These are phyloP conservation scores for Penicillium soppii DNA, from an alignment of 495 filamentous ascomycete species.

Conservation along the genomic window DNA sequence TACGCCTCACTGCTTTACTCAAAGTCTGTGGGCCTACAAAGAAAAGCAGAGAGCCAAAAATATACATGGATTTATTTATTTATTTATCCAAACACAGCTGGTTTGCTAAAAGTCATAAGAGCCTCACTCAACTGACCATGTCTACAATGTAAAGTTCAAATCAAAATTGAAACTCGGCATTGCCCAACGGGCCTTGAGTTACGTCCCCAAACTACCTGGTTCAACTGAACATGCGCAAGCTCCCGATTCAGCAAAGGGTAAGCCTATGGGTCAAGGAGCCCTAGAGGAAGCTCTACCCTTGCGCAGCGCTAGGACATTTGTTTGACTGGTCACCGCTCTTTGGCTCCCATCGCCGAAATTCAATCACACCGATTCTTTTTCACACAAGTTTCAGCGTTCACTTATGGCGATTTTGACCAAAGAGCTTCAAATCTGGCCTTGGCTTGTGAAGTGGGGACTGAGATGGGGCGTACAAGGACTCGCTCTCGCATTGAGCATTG, in stretches of 20 bases:
- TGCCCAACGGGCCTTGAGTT: not conserved
- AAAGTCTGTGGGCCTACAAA: no score
- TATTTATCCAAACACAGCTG: no score
- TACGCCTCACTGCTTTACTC: no score
- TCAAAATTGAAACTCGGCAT: not conserved
- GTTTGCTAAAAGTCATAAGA: no score
- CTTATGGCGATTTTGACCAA: not conserved
- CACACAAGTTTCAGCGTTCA: not conserved
- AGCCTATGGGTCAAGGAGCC: not conserved
- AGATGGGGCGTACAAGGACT: not conserved
- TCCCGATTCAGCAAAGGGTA: not conserved
- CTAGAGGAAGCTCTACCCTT: not conserved
- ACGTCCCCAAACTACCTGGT: not conserved
- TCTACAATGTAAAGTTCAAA: not conserved
- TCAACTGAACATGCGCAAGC: not conserved
- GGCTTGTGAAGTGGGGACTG: not conserved
- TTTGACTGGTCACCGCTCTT: constrained; percentile 3
- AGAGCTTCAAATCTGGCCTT: not conserved
- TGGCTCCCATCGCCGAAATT: not conserved
- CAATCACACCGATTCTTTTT: not conserved
- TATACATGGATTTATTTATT: no score
- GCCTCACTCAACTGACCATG: not conserved
- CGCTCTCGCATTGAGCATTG: not conserved
- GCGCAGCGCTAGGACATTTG: not conserved
- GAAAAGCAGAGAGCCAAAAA: no score